Evolutionary conservation across 2,329 filamentous ascomycete genomes (phyloP), one percentile per base, ranked within the genome.

Genomic region (Sodiomyces alkalinus): DNA sequence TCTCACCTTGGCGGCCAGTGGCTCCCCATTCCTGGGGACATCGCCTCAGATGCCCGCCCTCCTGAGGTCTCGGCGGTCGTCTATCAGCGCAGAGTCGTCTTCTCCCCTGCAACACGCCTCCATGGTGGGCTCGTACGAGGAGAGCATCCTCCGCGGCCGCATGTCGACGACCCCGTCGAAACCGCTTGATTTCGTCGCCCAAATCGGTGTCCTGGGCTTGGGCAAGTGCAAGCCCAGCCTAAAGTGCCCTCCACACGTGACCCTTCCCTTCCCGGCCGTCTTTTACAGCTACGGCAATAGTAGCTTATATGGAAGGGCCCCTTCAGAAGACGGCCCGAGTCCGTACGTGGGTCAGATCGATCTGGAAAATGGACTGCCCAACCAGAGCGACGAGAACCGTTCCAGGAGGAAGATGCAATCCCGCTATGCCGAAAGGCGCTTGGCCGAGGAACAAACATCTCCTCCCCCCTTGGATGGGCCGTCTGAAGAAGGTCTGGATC

Each of bases 141-240:
- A 98, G 54, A 94, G 85, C 17, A 94, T 98, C 34, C 60, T 98
- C 2, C 74, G 83, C 26, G 90, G 90, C 21, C 74, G 90, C 36
- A 98, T 98, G 90, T 96, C 90, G 17, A 94, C 86, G 2, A 90
- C 77, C 3, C 87, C 90, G 0, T 96, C 87, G 1, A 86, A 81
- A 39, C 87, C 90, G 5, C 60, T 98, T 5, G 77, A 93, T 39
- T 98, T 98, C 45, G 67, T 92, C 5, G 90, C 90, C 17, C 85
- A 96, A 47, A 94, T 98, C 32, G 90, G 90, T 14, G 90, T 96
- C 0, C 60, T 96, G 11, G 90, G 86, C 7, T 76, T 77, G 40
- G 86, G 86, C 6, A 79, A 87, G 41, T 94, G 87, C 60, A 93
- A 86, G 49, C 56, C 82, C 2, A 86, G 68, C 41, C 61, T 96